Evolutionary conservation across 2,329 filamentous ascomycete genomes (phyloP).

Genomic region (Xylariaceae sp.): DNA sequence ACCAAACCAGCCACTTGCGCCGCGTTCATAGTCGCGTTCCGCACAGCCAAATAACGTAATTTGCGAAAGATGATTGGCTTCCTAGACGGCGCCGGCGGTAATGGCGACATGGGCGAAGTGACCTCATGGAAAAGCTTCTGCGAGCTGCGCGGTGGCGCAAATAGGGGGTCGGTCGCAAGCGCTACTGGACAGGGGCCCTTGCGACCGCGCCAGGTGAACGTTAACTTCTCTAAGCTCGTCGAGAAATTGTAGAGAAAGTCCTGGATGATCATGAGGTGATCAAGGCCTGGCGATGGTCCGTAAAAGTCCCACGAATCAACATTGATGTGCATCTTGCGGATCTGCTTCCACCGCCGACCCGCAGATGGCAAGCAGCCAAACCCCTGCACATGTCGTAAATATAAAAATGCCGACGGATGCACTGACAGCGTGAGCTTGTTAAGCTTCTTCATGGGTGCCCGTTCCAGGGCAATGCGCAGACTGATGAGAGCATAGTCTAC

Average conservation of each 20-base stretch:
- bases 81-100: conserved; percentile 58
- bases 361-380: conserved; percentile 78
- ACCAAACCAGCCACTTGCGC: conserved; percentile 74
- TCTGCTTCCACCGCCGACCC: conserved; percentile 76
- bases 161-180: conserved; percentile 72
- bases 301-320: conserved; percentile 74
- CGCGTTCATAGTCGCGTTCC: conserved; percentile 75
- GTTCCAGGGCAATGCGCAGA: conserved; percentile 81
- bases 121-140: conserved; percentile 69
- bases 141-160: conserved; percentile 58
- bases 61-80: conserved; percentile 69
- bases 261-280: conserved; percentile 80
- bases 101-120: conserved; percentile 67
- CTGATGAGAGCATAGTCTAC: conserved; percentile 92
- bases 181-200: conserved; percentile 77
- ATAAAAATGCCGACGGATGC: conserved; percentile 77
- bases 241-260: conserved; percentile 78
- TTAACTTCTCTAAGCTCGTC: conserved; percentile 68
- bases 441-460: conserved; percentile 69
- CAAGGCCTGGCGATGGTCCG: conserved; percentile 62
- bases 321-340: conserved; percentile 73
- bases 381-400: conserved; percentile 75
- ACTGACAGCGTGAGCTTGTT: conserved; percentile 75
- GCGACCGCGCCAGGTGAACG: conserved; percentile 77
- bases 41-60: conserved; percentile 71